These are phyloP conservation scores for Passiflora organensis DNA, from an alignment of 345 rosid species.

Conservation along the genomic window DNA sequence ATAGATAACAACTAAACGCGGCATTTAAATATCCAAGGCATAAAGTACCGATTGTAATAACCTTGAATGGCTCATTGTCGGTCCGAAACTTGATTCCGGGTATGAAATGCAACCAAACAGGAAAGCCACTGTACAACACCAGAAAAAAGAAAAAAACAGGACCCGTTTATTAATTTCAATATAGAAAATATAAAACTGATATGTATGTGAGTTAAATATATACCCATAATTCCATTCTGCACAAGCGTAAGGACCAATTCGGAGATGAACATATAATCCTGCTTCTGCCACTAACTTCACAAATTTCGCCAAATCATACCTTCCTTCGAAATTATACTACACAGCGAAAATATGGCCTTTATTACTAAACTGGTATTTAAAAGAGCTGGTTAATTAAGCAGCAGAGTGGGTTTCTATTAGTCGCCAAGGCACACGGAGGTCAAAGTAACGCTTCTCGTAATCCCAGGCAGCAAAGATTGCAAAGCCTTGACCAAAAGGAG, in stretches of 20 bases:
- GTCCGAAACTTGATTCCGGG: slow-evolving; percentile 85
- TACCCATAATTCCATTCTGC: slow-evolving; percentile 99
- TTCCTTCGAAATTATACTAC: slow-evolving; percentile 91
- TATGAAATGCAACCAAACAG: slow-evolving; percentile 85
- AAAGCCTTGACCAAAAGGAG: too few species aligned
- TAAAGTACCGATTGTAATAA: slow-evolving; percentile 20
- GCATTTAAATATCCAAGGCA: neutral
- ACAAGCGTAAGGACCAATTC: slow-evolving; percentile 94
- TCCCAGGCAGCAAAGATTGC: too few species aligned
- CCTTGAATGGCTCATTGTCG: slow-evolving; percentile 85
- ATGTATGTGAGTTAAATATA: neutral
- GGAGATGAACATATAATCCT: slow-evolving; percentile 85
- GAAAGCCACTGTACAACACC: slow-evolving; percentile 64
- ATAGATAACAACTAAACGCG: neutral
- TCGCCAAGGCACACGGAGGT: too few species aligned
- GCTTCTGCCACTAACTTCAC: slow-evolving; percentile 75
- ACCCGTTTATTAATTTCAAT: neutral
- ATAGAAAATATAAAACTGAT: neutral
- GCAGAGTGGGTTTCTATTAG: neutral
- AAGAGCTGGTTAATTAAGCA: neutral
- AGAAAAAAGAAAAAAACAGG: neutral
- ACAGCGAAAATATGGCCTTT: neutral
- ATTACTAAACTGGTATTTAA: neutral
- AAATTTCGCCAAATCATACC: slow-evolving; percentile 79
- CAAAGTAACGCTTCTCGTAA: neutral